A percentile compares a stretch with the other conserved stretches of the same genome.
Conservation (phyloP, 2,329 filamentous ascomycete species). For the Dactylellina cionopaga region DNA sequence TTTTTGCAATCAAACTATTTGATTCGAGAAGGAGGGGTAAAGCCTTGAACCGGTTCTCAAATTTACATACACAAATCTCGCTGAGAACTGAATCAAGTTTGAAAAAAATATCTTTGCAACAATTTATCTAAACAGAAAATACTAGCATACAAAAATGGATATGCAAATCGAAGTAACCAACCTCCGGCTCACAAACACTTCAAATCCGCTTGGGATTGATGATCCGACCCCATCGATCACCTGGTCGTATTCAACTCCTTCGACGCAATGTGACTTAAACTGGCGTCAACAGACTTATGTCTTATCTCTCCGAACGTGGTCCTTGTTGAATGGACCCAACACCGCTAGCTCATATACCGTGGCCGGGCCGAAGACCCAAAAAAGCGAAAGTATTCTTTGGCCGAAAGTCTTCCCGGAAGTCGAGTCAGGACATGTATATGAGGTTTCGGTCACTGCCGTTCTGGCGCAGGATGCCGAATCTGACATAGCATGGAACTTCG, state of each 20-base stretch:
- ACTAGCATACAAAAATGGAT: slow-evolving; percentile 4
- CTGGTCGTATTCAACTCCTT: slow-evolving; percentile 36
- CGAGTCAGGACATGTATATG: slow-evolving; percentile 14
- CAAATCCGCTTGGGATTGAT: slow-evolving; percentile 32
- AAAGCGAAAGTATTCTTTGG: slow-evolving; percentile 34
- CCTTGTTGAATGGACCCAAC: not conserved
- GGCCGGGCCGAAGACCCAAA: slow-evolving; percentile 15
- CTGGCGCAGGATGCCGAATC: not conserved
- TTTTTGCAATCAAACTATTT: too few relatives aligned
- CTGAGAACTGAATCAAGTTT: too few relatives aligned
- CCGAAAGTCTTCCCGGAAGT: slow-evolving; percentile 29
- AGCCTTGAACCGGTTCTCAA: too few relatives aligned
- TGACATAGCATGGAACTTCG: not conserved
- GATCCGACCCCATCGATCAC: slow-evolving; percentile 24
- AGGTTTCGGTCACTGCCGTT: slow-evolving; percentile 16
- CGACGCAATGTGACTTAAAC: not conserved
- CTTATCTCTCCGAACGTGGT: slow-evolving; percentile 27
- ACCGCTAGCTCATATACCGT: slow-evolving; percentile 1
- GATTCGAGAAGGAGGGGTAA: too few relatives aligned
- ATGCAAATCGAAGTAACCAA: slow-evolving; percentile 22
- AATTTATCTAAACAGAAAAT: not conserved
- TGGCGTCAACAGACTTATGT: slow-evolving; percentile 36
- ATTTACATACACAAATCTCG: too few relatives aligned
- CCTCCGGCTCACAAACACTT: slow-evolving; percentile 26
- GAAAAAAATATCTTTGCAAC: not conserved